These are phyloP conservation scores for Podaxis sp. DNA, from an alignment of 768 basidiomycete species.

Conservation along the genomic window DNA sequence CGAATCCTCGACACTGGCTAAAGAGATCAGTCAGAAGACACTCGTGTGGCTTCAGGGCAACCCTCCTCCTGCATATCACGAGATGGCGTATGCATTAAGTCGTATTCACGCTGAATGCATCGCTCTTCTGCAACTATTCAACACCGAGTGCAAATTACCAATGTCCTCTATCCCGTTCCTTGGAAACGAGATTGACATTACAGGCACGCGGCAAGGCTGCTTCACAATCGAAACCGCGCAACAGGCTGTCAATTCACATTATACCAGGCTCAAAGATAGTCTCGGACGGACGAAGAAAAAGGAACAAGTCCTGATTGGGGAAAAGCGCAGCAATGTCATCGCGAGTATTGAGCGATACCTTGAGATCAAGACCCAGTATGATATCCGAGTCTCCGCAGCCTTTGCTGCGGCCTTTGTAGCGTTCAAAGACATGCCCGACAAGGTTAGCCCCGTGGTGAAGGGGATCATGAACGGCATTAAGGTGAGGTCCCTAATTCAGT, in stretches of 20 bases:
- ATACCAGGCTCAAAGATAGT: slow-evolving; percentile 67
- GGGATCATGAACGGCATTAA: slow-evolving; percentile 98
- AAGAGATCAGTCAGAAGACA: slow-evolving; percentile 64
- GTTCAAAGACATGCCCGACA: slow-evolving; percentile 80
- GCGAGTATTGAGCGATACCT: slow-evolving; percentile 74
- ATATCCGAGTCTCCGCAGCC: slow-evolving; percentile 82
- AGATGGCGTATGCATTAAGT: slow-evolving; percentile 79
- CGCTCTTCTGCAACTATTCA: slow-evolving; percentile 77
- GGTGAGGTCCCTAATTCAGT: slow-evolving; percentile 38
- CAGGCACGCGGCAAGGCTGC: slow-evolving; percentile 53
- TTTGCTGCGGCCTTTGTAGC: slow-evolving; percentile 91
- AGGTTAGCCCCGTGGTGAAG: slow-evolving; percentile 94
- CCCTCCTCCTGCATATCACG: slow-evolving; percentile 80
- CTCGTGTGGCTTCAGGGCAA: slow-evolving; percentile 70
- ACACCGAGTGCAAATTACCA: slow-evolving; percentile 83
- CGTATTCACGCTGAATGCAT: slow-evolving; percentile 80
- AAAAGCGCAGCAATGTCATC: slow-evolving; percentile 67
- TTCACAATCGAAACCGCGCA: slow-evolving; percentile 83
- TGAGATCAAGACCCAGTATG: slow-evolving; percentile 80
- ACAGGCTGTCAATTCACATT: slow-evolving; percentile 64
- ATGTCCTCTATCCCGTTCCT: slow-evolving; percentile 74
- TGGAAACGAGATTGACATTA: slow-evolving; percentile 72
- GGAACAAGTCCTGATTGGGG: slow-evolving; percentile 67
- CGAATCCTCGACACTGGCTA: slow-evolving; percentile 56
- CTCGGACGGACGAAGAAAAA: slow-evolving; percentile 77